phyloP scores from a whole-genome alignment of 352 stramenopile genomes.

The Globisporangium polare region DNA sequence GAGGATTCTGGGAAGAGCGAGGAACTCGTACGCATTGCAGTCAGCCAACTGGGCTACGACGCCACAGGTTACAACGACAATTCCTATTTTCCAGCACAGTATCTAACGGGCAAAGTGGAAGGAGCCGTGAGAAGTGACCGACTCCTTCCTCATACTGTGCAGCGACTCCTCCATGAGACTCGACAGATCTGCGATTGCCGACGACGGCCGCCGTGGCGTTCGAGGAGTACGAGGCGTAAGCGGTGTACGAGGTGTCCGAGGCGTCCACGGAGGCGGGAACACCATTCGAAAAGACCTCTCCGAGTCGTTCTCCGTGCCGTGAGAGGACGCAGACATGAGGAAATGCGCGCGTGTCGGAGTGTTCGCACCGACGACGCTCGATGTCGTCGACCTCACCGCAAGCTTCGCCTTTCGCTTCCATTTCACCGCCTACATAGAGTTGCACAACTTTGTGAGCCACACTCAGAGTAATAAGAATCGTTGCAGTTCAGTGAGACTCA shows the following conservation, averaged over 20 bases:
- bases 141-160: constrained; percentile 53
- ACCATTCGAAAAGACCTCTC: constrained; percentile 53
- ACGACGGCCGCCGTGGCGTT: constrained; percentile 36
- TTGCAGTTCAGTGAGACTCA: constrained; percentile 11
- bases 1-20: no score
- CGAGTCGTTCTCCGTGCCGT: constrained; percentile 55
- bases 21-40: no score
- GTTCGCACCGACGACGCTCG: constrained; percentile 17
- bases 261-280: constrained; percentile 30
- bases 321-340: constrained; percentile 50
- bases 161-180: constrained; percentile 79
- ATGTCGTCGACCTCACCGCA: constrained; percentile 30
- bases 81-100: no score
- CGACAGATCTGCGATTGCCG: constrained; percentile 73
- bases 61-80: no score
- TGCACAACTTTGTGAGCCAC: constrained; percentile 1
- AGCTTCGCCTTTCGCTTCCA: constrained; percentile 78
- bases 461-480: background rate
- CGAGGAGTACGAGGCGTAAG: constrained; percentile 5
- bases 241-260: constrained; percentile 8
- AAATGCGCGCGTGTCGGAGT: constrained; percentile 34
- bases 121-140: constrained; percentile 6
- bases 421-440: constrained; percentile 24
- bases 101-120: constrained; percentile 6
- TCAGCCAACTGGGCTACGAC: no score